Percentiles rank a stretch among this genome's conserved stretches.
These are phyloP conservation scores for Trifolium repens DNA, from an alignment of 306 rosid genomes.

Conservation along the genomic window DNA sequence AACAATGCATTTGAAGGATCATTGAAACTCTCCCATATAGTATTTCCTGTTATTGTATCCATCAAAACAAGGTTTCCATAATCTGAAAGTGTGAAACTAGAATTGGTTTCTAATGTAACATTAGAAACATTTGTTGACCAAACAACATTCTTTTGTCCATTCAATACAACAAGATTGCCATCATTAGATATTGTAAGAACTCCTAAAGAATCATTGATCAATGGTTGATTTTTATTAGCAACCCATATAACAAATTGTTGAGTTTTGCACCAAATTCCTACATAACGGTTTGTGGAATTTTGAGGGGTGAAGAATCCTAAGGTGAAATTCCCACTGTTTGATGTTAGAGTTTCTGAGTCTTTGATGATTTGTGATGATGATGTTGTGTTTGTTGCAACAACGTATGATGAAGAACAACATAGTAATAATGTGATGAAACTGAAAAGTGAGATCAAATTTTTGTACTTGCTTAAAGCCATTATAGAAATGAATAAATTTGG, in stretches of 20 bases:
- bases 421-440: background rate
- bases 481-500: background rate
- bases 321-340: conserved; percentile 23
- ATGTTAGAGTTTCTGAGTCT: background rate
- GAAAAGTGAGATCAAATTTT: background rate
- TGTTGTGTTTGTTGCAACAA: background rate
- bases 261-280: conserved; percentile 24
- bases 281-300: background rate
- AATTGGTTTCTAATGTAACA: background rate
- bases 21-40: conserved; percentile 49
- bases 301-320: conserved; percentile 15
- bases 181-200: conserved; percentile 20
- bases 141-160: conserved; percentile 20
- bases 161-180: conserved; percentile 40
- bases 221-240: conserved; percentile 32
- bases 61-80: conserved; percentile 43
- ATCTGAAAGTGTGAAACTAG: conserved; percentile 45
- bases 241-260: background rate
- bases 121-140: conserved; percentile 51
- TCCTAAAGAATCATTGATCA: conserved; percentile 34
- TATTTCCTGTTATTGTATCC: conserved; percentile 6
- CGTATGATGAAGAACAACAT: conserved; percentile 10
- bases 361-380: conserved; percentile 7
- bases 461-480: background rate
- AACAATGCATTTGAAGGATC: conserved; percentile 39